Percentiles rank a stretch among this genome's conserved stretches.
Conservation (phyloP, 108 stramenopile species). For the Epithemia pelagica region DNA sequence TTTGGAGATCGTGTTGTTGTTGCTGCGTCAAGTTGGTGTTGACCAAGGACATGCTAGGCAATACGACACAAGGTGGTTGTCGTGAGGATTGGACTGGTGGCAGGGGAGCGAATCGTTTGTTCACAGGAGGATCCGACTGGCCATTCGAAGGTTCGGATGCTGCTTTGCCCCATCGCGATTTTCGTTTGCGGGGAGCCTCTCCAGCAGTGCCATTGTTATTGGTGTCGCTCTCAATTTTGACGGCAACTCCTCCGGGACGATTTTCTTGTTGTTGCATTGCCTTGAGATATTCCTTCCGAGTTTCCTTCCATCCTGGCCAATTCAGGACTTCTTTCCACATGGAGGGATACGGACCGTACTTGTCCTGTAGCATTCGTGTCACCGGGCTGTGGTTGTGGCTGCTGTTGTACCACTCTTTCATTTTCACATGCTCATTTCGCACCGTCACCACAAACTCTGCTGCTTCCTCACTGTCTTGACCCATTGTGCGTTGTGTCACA, state of each 20-base stretch:
- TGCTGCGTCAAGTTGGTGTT: conserved; percentile 35
- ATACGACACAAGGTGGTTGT: conserved; percentile 26
- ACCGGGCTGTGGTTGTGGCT: conserved; percentile 12
- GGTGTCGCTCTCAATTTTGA: background rate
- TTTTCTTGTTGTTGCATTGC: conserved; percentile 3
- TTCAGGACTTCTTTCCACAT: conserved; percentile 81
- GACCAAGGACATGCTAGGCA: conserved; percentile 25
- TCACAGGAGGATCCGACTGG: conserved; percentile 16
- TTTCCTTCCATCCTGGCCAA: conserved; percentile 85
- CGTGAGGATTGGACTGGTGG: conserved; percentile 18
- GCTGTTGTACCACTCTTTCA: conserved; percentile 77
- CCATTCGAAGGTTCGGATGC: conserved; percentile 17
- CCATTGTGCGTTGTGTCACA: no score
- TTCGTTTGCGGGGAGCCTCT: conserved; percentile 46
- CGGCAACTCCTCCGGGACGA: background rate
- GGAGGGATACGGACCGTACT: conserved; percentile 63
- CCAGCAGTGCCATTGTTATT: no score
- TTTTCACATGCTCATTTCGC: conserved; percentile 64
- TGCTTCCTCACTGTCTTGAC: conserved; percentile 55
- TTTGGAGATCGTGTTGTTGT: conserved; percentile 29
- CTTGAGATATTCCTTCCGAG: conserved; percentile 48
- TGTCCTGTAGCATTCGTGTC: conserved; percentile 29
- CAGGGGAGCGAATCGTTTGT: conserved; percentile 29
- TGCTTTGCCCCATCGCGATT: conserved; percentile 44
- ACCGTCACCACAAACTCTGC: conserved; percentile 78